Base-by-base conservation (phyloP, 352 stramenopile species). In the Globisporangium rhizosaccharum region DNA sequence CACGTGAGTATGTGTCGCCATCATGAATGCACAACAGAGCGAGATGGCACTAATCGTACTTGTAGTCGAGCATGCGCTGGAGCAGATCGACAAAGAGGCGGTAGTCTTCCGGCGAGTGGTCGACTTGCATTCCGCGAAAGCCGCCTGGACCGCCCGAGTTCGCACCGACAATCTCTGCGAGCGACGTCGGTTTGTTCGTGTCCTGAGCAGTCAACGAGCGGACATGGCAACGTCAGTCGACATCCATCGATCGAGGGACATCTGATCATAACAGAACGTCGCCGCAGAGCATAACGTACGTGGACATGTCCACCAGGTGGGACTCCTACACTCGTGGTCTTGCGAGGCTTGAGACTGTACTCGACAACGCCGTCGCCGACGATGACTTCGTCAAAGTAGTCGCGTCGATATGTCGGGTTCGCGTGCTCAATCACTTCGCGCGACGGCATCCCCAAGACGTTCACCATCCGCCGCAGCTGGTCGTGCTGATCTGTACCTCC, bases 381-480 rank as follows among this genome's bases (percentile, higher is more conserved):
- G 41, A 79, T 57, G 56, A 79, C 70, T 57, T 98, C 81, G 60
- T 93, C 91, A 64, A 99, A 99, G 65, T 97, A 99, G 53, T 97
- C 76, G 15, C 76, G 57, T 45, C 89, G 80, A 62, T 92, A 89
- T 37, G 82, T 85, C 33, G 79, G 53, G 41, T 95, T 95, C 26
- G 90, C 78, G 33, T 78, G 69, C 42, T 96, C 79, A n/a, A 99
- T 80, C 62, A 99, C 87, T 28, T 95, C 67, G 33, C 76, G 63
- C 12, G 97, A 95, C 3, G 96, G 73, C 88, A 99, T 97, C 23
- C 97, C 97, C 26, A 98, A 71, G n/a, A 96, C 73, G 52, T 88
- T 82, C 18, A 97, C 92, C 75, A 99, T 98, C 66, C 97, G 94
- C 64, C 94, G 88, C 66, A 99, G 91, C 64, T 99, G 96, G 71